phyloP scores from a whole-genome alignment of 306 rosid species.

The Alnus rubra region DNA sequence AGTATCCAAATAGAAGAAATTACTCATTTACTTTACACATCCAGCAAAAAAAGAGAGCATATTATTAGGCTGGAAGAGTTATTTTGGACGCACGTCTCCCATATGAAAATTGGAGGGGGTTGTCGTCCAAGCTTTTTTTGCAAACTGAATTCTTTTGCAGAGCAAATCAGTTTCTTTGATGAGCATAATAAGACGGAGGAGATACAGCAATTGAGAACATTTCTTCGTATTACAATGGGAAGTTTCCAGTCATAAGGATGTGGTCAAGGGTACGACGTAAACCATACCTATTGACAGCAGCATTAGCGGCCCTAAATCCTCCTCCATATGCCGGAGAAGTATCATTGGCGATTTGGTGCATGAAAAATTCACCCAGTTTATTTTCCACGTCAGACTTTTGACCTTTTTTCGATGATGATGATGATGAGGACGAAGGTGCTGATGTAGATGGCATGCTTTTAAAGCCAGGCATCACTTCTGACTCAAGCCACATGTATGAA shows the following conservation, averaged over 20 bases:
- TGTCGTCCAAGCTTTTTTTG: slow-evolving; percentile 27
- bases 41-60: slow-evolving; percentile 16
- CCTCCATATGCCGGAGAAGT: slow-evolving; percentile 93
- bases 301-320: slow-evolving; percentile 88
- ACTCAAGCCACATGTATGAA: slow-evolving; percentile 94
- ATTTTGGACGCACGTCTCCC: slow-evolving; percentile 32
- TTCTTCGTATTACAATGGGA: slow-evolving; percentile 56
- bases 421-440: slow-evolving; percentile 49
- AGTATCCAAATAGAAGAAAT: not conserved
- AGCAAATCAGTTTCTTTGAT: slow-evolving; percentile 11
- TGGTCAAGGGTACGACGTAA: slow-evolving; percentile 79
- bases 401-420: slow-evolving; percentile 80
- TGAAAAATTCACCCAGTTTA: slow-evolving; percentile 85
- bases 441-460: slow-evolving; percentile 69
- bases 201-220: not conserved
- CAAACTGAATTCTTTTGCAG: slow-evolving; percentile 27
- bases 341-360: slow-evolving; percentile 82
- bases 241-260: slow-evolving; percentile 67
- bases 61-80: slow-evolving; percentile 27
- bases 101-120: slow-evolving; percentile 31
- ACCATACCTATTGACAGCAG: slow-evolving; percentile 79
- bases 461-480: slow-evolving; percentile 78
- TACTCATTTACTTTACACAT: not conserved
- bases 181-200: not conserved
- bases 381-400: slow-evolving; percentile 64